phyloP scores from a whole-genome alignment of 805 yeast genomes.

The Wickerhamiella allomyrinae region DNA sequence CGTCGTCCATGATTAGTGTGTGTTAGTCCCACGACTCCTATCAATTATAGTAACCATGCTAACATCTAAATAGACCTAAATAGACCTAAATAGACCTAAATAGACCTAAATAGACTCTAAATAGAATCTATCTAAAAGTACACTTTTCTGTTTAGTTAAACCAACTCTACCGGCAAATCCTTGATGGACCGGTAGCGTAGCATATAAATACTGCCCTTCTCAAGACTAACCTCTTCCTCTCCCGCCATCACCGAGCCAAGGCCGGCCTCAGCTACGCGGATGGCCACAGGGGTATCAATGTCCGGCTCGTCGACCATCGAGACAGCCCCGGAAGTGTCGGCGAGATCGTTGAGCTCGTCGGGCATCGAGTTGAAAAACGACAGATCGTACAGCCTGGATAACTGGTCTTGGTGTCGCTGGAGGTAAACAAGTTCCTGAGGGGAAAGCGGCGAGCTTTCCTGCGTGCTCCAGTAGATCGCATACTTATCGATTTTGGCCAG shows the following conservation, averaged over 20 bases:
- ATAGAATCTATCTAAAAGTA: too few species aligned
- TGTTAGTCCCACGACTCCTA: too few species aligned
- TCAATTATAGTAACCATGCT: too few species aligned
- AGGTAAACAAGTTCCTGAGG: slow-evolving; percentile 12
- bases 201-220: slow-evolving; percentile 56
- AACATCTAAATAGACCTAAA: too few species aligned
- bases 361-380: slow-evolving; percentile 61
- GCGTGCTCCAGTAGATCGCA: slow-evolving; percentile 41
- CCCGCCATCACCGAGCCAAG: slow-evolving; percentile 32
- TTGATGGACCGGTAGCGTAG: slow-evolving; percentile 46
- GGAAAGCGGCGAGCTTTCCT: slow-evolving; percentile 8
- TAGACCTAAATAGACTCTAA: too few species aligned
- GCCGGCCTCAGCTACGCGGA: slow-evolving; percentile 35
- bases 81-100: too few species aligned
- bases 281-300: slow-evolving; percentile 60
- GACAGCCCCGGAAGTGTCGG: slow-evolving; percentile 46
- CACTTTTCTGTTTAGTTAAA: slow-evolving; percentile 1
- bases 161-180: slow-evolving; percentile 11
- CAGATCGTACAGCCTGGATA: slow-evolving; percentile 49
- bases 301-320: slow-evolving; percentile 72
- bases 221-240: slow-evolving; percentile 37
- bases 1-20: slow-evolving; percentile 11
- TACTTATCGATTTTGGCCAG: slow-evolving; percentile 55
- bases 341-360: slow-evolving; percentile 50
- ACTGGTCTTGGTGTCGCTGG: slow-evolving; percentile 42